phyloP scores from a whole-genome alignment of 129 eudicot genomes.

The Deinandra increscens region DNA sequence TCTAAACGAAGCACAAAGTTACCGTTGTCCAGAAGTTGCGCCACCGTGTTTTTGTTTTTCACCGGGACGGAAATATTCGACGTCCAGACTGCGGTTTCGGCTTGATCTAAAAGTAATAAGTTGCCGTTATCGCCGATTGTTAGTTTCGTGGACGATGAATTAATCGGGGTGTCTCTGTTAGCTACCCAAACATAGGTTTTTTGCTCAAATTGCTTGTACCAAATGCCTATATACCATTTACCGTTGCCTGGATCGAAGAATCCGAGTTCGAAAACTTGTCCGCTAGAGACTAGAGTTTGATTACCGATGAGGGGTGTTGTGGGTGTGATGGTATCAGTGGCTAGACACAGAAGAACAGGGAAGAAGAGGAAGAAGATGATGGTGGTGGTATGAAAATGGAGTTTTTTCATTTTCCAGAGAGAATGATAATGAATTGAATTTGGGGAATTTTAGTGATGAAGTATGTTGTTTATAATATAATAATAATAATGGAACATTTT shows the following conservation, averaged over 20 bases:
- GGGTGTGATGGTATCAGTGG: conserved; percentile 41
- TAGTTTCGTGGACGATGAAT: conserved; percentile 26
- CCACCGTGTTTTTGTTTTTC: conserved; percentile 39
- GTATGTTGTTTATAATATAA: too few species aligned
- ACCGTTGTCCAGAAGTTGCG: too few species aligned
- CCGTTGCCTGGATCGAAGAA: conserved; percentile 41
- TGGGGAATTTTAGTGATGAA: too few species aligned
- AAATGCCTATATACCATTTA: too few species aligned
- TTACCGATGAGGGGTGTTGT: conserved; percentile 32
- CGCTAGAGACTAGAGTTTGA: conserved; percentile 49
- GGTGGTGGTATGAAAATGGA: too few species aligned
- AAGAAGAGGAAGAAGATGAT: too few species aligned
- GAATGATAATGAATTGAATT: too few species aligned
- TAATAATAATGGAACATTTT: too few species aligned
- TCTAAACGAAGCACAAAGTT: conserved; percentile 48
- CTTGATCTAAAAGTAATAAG: conserved; percentile 27
- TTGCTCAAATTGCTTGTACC: conserved; percentile 46
- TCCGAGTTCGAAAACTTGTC: conserved; percentile 41
- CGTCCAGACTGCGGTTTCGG: conserved; percentile 35
- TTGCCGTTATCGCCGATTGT: conserved; percentile 37
- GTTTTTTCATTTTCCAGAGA: too few species aligned
- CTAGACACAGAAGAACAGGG: too few species aligned
- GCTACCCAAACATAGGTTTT: too few species aligned
- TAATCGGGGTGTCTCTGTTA: conserved; percentile 56
- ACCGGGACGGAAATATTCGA: conserved; percentile 24